A percentile compares a stretch with the other conserved stretches of the same genome.
Conservation (phyloP, 129 eudicot genomes). For the Tagetes erecta region DNA sequence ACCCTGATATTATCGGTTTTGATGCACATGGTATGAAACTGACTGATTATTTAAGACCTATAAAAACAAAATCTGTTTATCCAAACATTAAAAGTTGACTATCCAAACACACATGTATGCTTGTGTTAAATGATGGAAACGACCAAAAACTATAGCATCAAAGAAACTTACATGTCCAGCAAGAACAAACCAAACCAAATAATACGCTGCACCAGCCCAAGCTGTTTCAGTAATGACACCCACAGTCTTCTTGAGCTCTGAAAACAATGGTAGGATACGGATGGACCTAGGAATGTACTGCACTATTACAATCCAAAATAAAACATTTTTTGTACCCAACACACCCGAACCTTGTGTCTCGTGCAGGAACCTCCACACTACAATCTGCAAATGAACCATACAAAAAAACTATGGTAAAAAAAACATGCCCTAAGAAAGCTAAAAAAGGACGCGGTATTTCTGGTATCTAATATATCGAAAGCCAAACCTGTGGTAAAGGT, state of each 20-base stretch:
- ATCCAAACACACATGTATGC: neutral
- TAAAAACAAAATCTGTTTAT: neutral
- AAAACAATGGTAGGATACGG: slow-evolving; percentile 70
- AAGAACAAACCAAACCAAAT: slow-evolving; percentile 79
- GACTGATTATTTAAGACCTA: neutral
- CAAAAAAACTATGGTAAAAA: slow-evolving; percentile 7
- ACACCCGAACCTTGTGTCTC: slow-evolving; percentile 65
- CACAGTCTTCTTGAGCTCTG: slow-evolving; percentile 85
- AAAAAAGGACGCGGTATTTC: neutral
- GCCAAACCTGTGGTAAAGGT: slow-evolving; percentile 83
- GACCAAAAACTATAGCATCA: neutral
- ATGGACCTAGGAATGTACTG: slow-evolving; percentile 81
- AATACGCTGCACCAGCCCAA: slow-evolving; percentile 96
- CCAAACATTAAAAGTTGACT: neutral
- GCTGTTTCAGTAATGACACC: slow-evolving; percentile 94
- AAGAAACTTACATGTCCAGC: slow-evolving; percentile 83
- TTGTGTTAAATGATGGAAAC: neutral
- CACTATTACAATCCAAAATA: slow-evolving; percentile 55
- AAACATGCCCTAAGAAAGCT: neutral
- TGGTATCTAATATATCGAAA: neutral
- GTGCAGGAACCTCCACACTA: slow-evolving; percentile 74
- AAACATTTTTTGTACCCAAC: slow-evolving; percentile 65
- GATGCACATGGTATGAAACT: neutral
- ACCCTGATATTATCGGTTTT: neutral
- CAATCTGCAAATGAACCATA: slow-evolving; percentile 52